Evolutionary conservation across 2,329 filamentous ascomycete species (phyloP).

Genomic region (Thyridium curvatum): DNA sequence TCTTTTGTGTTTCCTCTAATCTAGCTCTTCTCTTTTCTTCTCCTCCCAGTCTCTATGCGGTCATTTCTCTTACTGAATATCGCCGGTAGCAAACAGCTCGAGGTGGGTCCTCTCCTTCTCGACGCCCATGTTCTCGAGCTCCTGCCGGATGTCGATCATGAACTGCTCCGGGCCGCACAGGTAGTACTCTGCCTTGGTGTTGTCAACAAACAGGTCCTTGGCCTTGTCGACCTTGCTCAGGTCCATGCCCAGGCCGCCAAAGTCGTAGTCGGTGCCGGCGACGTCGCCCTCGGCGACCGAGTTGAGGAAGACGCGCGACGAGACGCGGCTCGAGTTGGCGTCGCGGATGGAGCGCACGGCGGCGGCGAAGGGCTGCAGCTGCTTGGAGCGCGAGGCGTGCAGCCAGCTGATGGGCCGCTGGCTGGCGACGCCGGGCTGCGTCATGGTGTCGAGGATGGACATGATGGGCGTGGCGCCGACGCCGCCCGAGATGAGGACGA

Average conservation of each 20-base stretch:
- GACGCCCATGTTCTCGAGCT: slow-evolving; percentile 51
- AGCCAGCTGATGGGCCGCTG: slow-evolving; percentile 53
- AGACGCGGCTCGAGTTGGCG: slow-evolving; percentile 36
- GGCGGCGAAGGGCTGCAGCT: slow-evolving; percentile 47
- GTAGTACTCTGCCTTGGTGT: slow-evolving; percentile 57
- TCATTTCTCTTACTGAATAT: slow-evolving; percentile 19
- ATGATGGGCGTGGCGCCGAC: slow-evolving; percentile 63
- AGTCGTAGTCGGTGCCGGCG: slow-evolving; percentile 51
- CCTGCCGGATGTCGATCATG: slow-evolving; percentile 55
- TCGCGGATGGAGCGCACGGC: slow-evolving; percentile 37
- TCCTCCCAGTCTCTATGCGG: not conserved
- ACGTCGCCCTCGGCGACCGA: slow-evolving; percentile 30
- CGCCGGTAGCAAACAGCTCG: slow-evolving; percentile 61
- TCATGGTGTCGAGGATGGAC: slow-evolving; percentile 55
- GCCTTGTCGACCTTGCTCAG: slow-evolving; percentile 48
- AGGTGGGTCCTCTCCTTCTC: slow-evolving; percentile 52
- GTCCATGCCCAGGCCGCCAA: slow-evolving; percentile 47
- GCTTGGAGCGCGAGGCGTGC: slow-evolving; percentile 48
- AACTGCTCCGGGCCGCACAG: slow-evolving; percentile 66
- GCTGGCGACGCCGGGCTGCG: slow-evolving; percentile 16
- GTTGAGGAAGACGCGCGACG: slow-evolving; percentile 52
- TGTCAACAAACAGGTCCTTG: slow-evolving; percentile 46
- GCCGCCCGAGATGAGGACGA: slow-evolving; percentile 62
- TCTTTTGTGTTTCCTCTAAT: too few relatives aligned
- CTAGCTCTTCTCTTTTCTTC: too few relatives aligned